These are phyloP conservation scores for Cyberlindnera maritima DNA, from an alignment of 805 yeast species.

Conservation along the genomic window DNA sequence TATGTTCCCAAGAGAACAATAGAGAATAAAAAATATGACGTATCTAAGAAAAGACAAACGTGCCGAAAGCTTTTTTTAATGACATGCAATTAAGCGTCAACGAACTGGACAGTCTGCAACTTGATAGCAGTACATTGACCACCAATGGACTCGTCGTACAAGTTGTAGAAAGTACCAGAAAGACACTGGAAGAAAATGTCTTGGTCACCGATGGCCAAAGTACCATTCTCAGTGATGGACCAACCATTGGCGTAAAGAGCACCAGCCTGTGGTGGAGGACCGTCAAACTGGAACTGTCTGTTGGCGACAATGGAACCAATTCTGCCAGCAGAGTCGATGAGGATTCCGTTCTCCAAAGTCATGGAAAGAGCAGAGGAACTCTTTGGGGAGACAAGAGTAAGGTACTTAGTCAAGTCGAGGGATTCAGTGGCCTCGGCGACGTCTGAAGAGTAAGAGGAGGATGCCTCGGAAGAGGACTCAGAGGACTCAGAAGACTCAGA, in stretches of 20 bases:
- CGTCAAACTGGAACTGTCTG: slow-evolving; percentile 85
- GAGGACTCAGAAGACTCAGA: neutral
- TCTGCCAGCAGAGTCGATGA: slow-evolving; percentile 62
- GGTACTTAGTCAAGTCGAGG: slow-evolving; percentile 5
- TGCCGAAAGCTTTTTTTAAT: slow-evolving; percentile 22
- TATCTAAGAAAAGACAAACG: neutral
- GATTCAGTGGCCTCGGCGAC: slow-evolving; percentile 10
- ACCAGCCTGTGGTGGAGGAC: slow-evolving; percentile 84
- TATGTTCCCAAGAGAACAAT: too few relatives aligned
- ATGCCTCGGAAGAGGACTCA: slow-evolving; percentile 5
- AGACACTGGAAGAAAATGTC: slow-evolving; percentile 69
- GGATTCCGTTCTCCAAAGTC: slow-evolving; percentile 47
- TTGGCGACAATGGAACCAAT: slow-evolving; percentile 78
- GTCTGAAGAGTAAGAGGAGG: slow-evolving; percentile 8
- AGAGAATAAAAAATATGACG: neutral
- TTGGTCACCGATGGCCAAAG: slow-evolving; percentile 59
- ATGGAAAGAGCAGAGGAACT: slow-evolving; percentile 50
- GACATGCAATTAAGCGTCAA: slow-evolving; percentile 20
- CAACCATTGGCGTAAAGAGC: slow-evolving; percentile 70
- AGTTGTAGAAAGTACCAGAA: slow-evolving; percentile 76
- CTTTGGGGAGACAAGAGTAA: slow-evolving; percentile 38
- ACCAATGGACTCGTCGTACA: slow-evolving; percentile 64
- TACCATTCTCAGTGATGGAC: slow-evolving; percentile 51
- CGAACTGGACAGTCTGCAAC: slow-evolving; percentile 55
- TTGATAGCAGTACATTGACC: slow-evolving; percentile 60